These are phyloP conservation scores for Stereocaulon alpinum DNA, from an alignment of 495 filamentous ascomycete species.

Conservation along the genomic window DNA sequence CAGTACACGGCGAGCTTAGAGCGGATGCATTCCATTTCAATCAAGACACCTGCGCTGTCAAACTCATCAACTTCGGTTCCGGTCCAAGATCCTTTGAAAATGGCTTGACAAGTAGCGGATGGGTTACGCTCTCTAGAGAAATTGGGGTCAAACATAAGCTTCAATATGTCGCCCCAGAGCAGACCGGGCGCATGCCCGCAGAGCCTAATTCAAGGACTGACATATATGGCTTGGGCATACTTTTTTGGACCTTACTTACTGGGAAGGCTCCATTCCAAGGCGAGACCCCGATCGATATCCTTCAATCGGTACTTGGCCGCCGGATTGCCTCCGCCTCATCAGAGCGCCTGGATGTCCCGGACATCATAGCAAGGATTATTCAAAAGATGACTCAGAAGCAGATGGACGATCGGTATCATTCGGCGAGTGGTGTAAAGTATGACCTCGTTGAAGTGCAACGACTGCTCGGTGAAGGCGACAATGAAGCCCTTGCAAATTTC, in stretches of 20 bases:
- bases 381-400: conserved; percentile 84
- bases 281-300: conserved; percentile 68
- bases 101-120: conserved; percentile 72
- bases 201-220: conserved; percentile 85
- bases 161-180: conserved; percentile 80
- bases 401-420: conserved; percentile 75
- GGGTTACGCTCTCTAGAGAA: conserved; percentile 69
- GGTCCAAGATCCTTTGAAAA: conserved; percentile 80
- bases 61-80: conserved; percentile 72
- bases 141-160: conserved; percentile 75
- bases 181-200: conserved; percentile 80
- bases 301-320: conserved; percentile 71
- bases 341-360: conserved; percentile 68
- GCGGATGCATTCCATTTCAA: conserved; percentile 83
- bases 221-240: conserved; percentile 76
- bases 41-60: conserved; percentile 54
- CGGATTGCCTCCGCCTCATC: conserved; percentile 63
- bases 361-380: conserved; percentile 67
- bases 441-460: conserved; percentile 61
- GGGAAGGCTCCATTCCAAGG: conserved; percentile 67
- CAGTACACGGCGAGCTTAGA: conserved; percentile 79
- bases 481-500: conserved; percentile 55
- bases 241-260: conserved; percentile 78
- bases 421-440: conserved; percentile 66
- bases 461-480: conserved; percentile 65